Percentiles rank a stretch among this genome's conserved stretches.
Conservation (phyloP, 148 eudicot genomes). For the Persicaria tinctoria region DNA sequence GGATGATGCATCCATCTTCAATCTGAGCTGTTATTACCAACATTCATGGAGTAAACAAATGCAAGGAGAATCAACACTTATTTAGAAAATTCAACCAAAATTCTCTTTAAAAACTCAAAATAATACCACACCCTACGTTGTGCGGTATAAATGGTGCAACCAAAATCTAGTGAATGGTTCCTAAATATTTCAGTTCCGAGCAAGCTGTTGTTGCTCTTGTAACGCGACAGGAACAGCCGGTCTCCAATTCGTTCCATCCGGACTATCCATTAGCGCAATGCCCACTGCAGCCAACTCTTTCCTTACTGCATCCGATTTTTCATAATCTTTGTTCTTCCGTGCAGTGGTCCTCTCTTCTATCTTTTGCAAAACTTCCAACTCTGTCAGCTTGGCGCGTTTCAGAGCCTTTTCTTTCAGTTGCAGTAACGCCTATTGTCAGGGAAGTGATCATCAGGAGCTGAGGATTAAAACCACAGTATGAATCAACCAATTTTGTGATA, state of each 20-base stretch:
- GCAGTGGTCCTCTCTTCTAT: constrained; percentile 67
- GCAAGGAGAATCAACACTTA: too few relatives aligned
- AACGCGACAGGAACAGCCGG: constrained; percentile 73
- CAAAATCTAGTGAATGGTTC: not conserved
- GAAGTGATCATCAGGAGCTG: not conserved
- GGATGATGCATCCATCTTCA: too few relatives aligned
- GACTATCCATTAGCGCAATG: constrained; percentile 87
- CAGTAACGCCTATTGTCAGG: constrained; percentile 35
- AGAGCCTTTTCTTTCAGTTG: constrained; percentile 76
- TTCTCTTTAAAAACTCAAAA: too few relatives aligned
- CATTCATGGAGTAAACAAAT: too few relatives aligned
- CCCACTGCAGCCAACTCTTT: constrained; percentile 77
- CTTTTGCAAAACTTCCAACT: constrained; percentile 55
- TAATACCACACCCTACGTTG: not conserved
- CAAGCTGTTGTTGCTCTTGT: constrained; percentile 28
- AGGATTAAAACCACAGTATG: not conserved
- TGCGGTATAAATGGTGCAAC: not conserved
- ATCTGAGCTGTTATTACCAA: too few relatives aligned
- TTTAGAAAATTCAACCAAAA: too few relatives aligned
- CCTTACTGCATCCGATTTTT: constrained; percentile 73
- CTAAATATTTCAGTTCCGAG: not conserved
- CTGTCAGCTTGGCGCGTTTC: constrained; percentile 75
- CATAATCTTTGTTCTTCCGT: constrained; percentile 73
- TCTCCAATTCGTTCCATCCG: constrained; percentile 87
- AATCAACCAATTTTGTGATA: not conserved